phyloP scores from a whole-genome alignment of 495 filamentous ascomycete species.

The Xylaria scruposa region DNA sequence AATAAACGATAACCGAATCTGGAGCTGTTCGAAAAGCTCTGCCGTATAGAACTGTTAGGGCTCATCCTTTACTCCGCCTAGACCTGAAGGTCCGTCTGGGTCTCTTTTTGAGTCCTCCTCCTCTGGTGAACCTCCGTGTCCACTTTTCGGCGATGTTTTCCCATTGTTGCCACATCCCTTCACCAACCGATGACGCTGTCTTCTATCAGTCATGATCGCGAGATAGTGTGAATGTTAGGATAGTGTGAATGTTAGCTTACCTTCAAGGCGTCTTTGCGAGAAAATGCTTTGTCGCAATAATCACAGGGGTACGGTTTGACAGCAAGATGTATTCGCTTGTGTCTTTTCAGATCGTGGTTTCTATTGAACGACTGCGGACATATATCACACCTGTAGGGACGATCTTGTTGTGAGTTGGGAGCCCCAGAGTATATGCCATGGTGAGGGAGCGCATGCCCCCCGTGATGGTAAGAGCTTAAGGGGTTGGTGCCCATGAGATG shows the following conservation, averaged over 20 bases:
- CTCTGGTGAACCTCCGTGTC: constrained; percentile 24
- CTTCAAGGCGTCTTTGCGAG: constrained; percentile 95
- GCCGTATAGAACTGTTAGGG: constrained; percentile 8
- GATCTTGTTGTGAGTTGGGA: constrained; percentile 62
- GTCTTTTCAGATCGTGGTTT: constrained; percentile 95
- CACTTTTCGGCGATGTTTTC: constrained; percentile 39
- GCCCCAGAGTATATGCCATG: constrained; percentile 61
- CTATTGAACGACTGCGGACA: constrained; percentile 95
- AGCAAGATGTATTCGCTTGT: constrained; percentile 92
- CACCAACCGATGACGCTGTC: constrained; percentile 87
- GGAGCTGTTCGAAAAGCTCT: neutral
- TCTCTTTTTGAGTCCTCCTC: constrained; percentile 35
- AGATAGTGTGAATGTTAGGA: neutral
- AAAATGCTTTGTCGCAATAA: constrained; percentile 96
- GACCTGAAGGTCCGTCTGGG: constrained; percentile 18
- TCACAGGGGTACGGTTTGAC: constrained; percentile 95
- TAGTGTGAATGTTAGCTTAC: constrained; percentile 51
- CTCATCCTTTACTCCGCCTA: constrained; percentile 32
- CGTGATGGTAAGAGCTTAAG: constrained; percentile 57
- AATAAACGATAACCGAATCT: neutral
- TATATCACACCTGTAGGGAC: constrained; percentile 93
- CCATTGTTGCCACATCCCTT: constrained; percentile 82
- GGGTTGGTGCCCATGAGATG: constrained; percentile 67
- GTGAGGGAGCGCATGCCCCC: constrained; percentile 61
- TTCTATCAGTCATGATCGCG: constrained; percentile 18